A percentile compares a stretch with the other conserved stretches of the same genome.
These are phyloP conservation scores for Periglandula ipomoeae DNA, from an alignment of 2,329 filamentous ascomycete species.

Conservation along the genomic window DNA sequence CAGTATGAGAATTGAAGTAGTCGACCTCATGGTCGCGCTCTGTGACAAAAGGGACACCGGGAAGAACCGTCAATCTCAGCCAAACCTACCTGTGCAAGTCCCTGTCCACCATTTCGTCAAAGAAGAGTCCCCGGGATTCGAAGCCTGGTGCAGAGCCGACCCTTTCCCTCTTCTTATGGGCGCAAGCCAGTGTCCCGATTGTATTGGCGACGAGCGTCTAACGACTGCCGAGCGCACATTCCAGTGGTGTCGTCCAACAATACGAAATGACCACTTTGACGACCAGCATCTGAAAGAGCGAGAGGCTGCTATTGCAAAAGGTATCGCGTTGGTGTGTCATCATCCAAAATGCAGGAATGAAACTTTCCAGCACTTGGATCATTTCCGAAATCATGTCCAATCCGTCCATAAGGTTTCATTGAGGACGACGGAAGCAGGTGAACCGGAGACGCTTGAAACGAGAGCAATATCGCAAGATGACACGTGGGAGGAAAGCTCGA, in stretches of 20 bases:
- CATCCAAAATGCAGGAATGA: background rate
- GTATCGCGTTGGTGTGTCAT: too few species aligned
- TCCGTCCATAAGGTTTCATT: background rate
- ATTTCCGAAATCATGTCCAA: background rate
- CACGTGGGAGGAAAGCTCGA: background rate
- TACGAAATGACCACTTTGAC: conserved; percentile 1
- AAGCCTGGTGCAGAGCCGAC: background rate
- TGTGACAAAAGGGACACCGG: conserved; percentile 14
- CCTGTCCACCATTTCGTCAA: background rate
- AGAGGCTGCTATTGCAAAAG: too few species aligned
- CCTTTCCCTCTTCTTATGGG: conserved; percentile 6
- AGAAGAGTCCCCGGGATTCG: conserved; percentile 4
- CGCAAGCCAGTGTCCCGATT: background rate
- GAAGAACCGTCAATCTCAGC: conserved; percentile 7
- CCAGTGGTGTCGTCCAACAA: background rate
- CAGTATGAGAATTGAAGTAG: conserved; percentile 10
- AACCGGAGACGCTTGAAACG: background rate
- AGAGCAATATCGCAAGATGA: background rate
- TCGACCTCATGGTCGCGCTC: conserved; percentile 14
- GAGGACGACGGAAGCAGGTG: background rate
- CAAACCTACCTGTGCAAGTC: background rate
- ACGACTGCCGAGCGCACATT: conserved; percentile 1
- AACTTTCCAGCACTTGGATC: too few species aligned
- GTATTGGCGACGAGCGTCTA: background rate
- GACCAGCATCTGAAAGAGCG: too few species aligned